Evolutionary conservation across 2,329 filamentous ascomycete genomes (phyloP).

Genomic region (Septoria petroselini): DNA sequence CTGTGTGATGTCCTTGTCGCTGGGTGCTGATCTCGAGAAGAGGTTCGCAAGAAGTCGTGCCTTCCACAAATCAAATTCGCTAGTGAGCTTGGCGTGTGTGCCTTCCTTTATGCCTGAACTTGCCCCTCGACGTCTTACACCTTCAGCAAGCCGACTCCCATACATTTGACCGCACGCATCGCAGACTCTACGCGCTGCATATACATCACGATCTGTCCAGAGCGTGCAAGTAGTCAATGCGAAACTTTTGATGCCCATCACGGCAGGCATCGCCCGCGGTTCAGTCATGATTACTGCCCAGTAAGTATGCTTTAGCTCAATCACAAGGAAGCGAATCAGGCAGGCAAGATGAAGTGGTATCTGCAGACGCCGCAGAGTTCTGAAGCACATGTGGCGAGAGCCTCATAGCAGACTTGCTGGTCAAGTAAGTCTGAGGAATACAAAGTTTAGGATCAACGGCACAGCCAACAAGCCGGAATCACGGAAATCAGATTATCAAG

Average conservation of each 20-base stretch:
- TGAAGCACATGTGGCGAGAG: background rate
- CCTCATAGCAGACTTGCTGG: background rate
- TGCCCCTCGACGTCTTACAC: slow-evolving; percentile 4
- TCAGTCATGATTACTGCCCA: background rate
- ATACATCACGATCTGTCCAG: too few species aligned
- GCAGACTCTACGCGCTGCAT: background rate
- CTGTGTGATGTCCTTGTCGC: slow-evolving; percentile 16
- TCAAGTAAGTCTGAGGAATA: background rate
- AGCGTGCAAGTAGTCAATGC: background rate
- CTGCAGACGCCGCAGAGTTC: background rate
- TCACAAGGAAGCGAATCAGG: background rate
- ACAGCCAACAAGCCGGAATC: too few species aligned
- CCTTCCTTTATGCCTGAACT: slow-evolving; percentile 7
- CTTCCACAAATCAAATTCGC: background rate
- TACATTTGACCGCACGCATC: background rate
- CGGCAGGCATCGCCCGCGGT: background rate
- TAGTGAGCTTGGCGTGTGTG: background rate
- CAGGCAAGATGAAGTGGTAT: background rate
- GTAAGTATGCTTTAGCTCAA: background rate
- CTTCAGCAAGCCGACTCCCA: slow-evolving; percentile 1
- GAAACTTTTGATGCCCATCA: slow-evolving; percentile 10
- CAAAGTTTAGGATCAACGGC: background rate
- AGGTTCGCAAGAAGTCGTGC: background rate
- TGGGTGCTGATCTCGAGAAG: slow-evolving; percentile 12
- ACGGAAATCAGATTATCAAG: too few species aligned